phyloP scores from a whole-genome alignment of 257 asterid genomes.

The Forsythia viridissima region DNA sequence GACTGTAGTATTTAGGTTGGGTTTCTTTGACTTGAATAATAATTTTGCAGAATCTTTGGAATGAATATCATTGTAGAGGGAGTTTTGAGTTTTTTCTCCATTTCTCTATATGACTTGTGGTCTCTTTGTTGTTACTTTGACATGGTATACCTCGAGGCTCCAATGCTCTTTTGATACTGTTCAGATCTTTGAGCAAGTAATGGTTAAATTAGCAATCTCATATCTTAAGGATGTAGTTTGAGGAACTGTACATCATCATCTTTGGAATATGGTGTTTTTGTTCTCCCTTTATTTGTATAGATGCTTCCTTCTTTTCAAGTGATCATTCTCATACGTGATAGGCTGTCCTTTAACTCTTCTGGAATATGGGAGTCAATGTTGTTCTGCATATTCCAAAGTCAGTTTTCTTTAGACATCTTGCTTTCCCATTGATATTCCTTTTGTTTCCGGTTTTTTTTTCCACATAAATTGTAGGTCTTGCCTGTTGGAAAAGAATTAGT shows the following conservation, averaged over 20 bases:
- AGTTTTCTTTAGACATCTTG: background rate
- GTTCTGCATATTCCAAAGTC: conserved; percentile 13
- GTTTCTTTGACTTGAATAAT: conserved; percentile 5
- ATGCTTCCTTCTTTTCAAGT: conserved; percentile 2
- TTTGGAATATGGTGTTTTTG: background rate
- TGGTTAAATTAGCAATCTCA: background rate
- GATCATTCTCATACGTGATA: background rate
- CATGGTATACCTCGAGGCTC: background rate
- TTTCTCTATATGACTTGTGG: background rate
- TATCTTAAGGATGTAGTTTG: background rate
- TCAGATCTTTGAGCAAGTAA: background rate
- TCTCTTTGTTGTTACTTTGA: background rate
- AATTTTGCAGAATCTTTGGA: conserved; percentile 4
- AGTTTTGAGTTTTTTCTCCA: background rate
- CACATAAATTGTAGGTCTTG: conserved; percentile 53
- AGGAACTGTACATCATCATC: background rate
- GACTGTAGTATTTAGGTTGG: background rate
- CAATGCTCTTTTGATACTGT: background rate
- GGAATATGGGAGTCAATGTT: background rate
- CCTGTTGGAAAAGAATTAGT: conserved; percentile 78
- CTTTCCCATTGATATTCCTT: conserved; percentile 12
- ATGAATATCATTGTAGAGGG: background rate
- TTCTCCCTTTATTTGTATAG: background rate
- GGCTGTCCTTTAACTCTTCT: background rate
- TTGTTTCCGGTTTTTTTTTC: background rate